Evolutionary conservation across 805 yeast genomes (phyloP), one percentile per base, ranked within the genome.

Genomic region (Saccharomycopsis selenospora): DNA sequence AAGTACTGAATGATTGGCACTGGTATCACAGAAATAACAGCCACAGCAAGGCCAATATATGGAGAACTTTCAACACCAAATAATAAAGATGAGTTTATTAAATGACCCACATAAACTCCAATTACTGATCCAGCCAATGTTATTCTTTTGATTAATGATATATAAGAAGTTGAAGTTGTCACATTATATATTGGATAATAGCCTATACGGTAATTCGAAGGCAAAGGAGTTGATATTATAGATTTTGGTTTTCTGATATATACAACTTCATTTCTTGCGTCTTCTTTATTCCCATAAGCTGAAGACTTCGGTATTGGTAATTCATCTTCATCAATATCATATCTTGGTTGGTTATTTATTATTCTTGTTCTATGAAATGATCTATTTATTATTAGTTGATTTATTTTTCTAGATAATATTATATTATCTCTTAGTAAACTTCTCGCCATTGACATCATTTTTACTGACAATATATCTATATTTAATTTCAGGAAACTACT

Each of bases 141-240:
- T 48, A 82, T 67, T 53, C 88, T 62, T 57, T 81, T 83, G 41
- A 82, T 67, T 47, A 80, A 70, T 2, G 85, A 76, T 2, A 82
- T 78, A 49, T 80, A 79, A 42, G 75, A 73, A 5, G 77, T 69
- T 2, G 80, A 70, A 0, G 89, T 87, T 7, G 38, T 33, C 0
- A 84, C 78, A 44, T 70, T 75, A 57, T 85, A 85, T 23, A 85
- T 56, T 2, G 90, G 83, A 51, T 69, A 70, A 56, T 78, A 74
- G 2, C 85, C 78, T 4, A 80, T 64, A 46, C 87, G 64, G 50
- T 60, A 73, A 23, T 78, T 70, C 3, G 67, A 59, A 4, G 80
- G 80, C 22, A 84, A 59, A n/a, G 71, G 70, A 11, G 70, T 71
- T 13, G 70, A 58, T 26, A 67, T 62, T 11, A 71, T 49, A 0